A percentile compares a stretch with the other conserved stretches of the same genome.
These are phyloP conservation scores for Stropharia rugosoannulata DNA, from an alignment of 768 basidiomycete species.

Conservation along the genomic window DNA sequence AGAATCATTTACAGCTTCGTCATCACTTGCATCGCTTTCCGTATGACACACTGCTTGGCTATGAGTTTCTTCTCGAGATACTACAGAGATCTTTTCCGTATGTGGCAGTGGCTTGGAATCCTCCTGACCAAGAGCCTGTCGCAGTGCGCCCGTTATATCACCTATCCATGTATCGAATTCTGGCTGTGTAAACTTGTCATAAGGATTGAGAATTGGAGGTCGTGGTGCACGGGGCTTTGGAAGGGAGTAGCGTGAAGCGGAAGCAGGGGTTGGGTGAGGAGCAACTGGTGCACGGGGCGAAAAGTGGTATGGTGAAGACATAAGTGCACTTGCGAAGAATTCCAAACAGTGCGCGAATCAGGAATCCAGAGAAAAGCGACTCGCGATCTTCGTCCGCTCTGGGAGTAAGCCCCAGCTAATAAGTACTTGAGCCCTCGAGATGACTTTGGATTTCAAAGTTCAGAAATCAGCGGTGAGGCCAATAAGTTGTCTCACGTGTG, in stretches of 20 bases:
- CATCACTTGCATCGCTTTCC: slow-evolving; percentile 24
- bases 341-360: too few relatives aligned
- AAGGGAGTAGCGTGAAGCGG: slow-evolving; percentile 13
- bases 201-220: slow-evolving; percentile 67
- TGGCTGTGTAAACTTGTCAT: slow-evolving; percentile 65
- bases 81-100: slow-evolving; percentile 1
- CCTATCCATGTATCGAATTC: slow-evolving; percentile 75
- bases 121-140: slow-evolving; percentile 57
- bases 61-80: background rate
- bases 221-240: slow-evolving; percentile 22
- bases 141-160: slow-evolving; percentile 57
- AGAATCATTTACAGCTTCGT: slow-evolving; percentile 47
- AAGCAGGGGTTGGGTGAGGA: slow-evolving; percentile 24
- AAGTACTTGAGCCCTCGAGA: too few relatives aligned
- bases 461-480: too few relatives aligned
- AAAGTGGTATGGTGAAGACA: slow-evolving; percentile 21
- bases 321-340: background rate
- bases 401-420: too few relatives aligned
- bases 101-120: slow-evolving; percentile 17
- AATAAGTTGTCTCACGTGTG: too few relatives aligned
- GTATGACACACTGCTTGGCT: slow-evolving; percentile 10
- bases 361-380: too few relatives aligned
- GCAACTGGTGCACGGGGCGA: slow-evolving; percentile 20
- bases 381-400: too few relatives aligned
- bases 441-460: too few relatives aligned